phyloP scores from a whole-genome alignment of 352 stramenopile species.

The Pythium aristosporum region DNA sequence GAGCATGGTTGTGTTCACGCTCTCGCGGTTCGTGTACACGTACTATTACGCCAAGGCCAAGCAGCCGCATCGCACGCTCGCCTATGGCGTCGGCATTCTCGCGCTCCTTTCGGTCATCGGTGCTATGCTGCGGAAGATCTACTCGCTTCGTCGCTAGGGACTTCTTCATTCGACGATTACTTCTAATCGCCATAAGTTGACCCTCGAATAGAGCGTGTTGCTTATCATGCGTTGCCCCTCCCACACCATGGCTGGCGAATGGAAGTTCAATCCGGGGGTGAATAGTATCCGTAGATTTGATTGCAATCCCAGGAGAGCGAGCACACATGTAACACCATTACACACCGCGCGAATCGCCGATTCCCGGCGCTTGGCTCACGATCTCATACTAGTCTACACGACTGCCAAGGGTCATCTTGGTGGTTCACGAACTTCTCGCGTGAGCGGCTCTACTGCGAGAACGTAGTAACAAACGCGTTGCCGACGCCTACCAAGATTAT shows the following conservation, averaged over 20 bases:
- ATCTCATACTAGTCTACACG: not conserved
- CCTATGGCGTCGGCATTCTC: slow-evolving; percentile 25
- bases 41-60: slow-evolving; percentile 33
- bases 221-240: too few species aligned
- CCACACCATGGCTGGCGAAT: too few species aligned
- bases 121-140: slow-evolving; percentile 1
- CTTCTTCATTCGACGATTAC: not conserved
- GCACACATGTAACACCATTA: too few species aligned
- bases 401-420: not conserved
- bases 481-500: slow-evolving; percentile 27
- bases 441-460: not conserved
- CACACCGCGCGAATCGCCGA: too few species aligned
- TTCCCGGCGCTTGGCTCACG: too few species aligned
- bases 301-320: too few species aligned
- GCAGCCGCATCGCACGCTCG: slow-evolving; percentile 31
- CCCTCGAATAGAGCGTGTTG: too few species aligned
- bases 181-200: not conserved
- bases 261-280: too few species aligned
- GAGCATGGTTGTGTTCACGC: slow-evolving; percentile 31
- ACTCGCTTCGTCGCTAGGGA: slow-evolving; percentile 1
- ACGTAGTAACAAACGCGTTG: slow-evolving; percentile 22
- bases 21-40: slow-evolving; percentile 32
- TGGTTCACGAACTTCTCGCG: not conserved
- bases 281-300: too few species aligned
- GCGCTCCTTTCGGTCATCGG: slow-evolving; percentile 15